Base-by-base conservation (phyloP, 805 yeast genomes). In the Saturnispora besseyi region DNA sequence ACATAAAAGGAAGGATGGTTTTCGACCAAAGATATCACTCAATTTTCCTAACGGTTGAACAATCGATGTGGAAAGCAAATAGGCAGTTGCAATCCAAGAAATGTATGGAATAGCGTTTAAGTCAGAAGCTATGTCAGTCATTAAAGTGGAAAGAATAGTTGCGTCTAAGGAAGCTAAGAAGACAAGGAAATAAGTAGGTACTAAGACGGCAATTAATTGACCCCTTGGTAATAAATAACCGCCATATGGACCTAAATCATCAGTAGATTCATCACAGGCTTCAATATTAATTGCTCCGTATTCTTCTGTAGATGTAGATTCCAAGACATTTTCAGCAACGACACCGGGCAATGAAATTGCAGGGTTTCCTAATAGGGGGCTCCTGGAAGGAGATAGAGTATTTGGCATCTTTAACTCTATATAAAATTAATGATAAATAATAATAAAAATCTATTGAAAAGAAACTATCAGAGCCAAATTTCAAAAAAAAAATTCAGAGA, bases 31-130 rank as follows among this genome's bases (percentile, higher is more conserved):
- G 28, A 83, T 81, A 58, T 84, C 90, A 13, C 85, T 78, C 7
- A 84, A 59, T 57, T 81, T 82, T 8, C 90, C 90, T 22, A 84
- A 63, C 2, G 90, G 90, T 62, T 84, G 90, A 60, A 82, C 81
- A 2, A 87, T 84, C 0, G 89, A 79, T 41, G 82, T 77, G 1
- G 88, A 77, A 41, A 84, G 65, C 41, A 84, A 65, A 57, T 84
- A 84, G 0, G 87, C 76, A 0, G 87, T 80, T 2, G 87, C 89
- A 24, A 84, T 80, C 87, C 88, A 83, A 13, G 87, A 75, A 28
- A 82, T 73, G 53, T 76, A 76, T 3, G 80, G 78, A 41, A 82
- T 68, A 0, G 81, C 82, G 55, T 82, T 68, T 58, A 84, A 74
- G 56, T 83, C 88, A 1, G 86, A 79, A 1, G 88, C 86, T 49